Conservation (phyloP, 805 yeast species). For the Priceomyces carsonii region DNA sequence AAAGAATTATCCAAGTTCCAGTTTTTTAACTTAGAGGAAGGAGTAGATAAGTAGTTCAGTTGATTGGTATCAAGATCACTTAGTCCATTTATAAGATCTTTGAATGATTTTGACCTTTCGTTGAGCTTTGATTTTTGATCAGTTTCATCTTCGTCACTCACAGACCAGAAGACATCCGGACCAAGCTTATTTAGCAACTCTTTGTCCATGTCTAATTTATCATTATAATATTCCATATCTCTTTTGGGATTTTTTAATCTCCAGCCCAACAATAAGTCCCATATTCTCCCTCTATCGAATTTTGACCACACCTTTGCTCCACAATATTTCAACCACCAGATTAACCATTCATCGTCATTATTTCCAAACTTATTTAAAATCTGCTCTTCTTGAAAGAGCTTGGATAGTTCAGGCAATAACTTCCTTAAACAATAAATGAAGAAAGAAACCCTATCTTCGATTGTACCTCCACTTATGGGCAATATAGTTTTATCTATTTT, state of each 20-base stretch:
- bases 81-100: conserved; percentile 31
- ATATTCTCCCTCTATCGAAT: conserved; percentile 79
- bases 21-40: conserved; percentile 3
- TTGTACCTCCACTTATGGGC: conserved; percentile 61
- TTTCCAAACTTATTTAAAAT: conserved; percentile 55
- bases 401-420: conserved; percentile 72
- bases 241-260: conserved; percentile 41
- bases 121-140: conserved; percentile 6
- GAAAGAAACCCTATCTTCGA: conserved; percentile 66
- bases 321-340: conserved; percentile 93
- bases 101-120: conserved; percentile 25
- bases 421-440: conserved; percentile 65
- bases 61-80: conserved; percentile 12
- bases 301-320: conserved; percentile 85
- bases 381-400: conserved; percentile 78
- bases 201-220: conserved; percentile 33
- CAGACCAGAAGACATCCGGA: conserved; percentile 65
- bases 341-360: conserved; percentile 82
- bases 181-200: conserved; percentile 43
- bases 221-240: conserved; percentile 28
- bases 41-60: background rate
- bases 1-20: background rate
- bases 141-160: conserved; percentile 10
- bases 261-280: conserved; percentile 89
- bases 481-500: conserved; percentile 37